These are phyloP conservation scores for Cucurbita pepo DNA, from an alignment of 306 rosid species.

Conservation along the genomic window DNA sequence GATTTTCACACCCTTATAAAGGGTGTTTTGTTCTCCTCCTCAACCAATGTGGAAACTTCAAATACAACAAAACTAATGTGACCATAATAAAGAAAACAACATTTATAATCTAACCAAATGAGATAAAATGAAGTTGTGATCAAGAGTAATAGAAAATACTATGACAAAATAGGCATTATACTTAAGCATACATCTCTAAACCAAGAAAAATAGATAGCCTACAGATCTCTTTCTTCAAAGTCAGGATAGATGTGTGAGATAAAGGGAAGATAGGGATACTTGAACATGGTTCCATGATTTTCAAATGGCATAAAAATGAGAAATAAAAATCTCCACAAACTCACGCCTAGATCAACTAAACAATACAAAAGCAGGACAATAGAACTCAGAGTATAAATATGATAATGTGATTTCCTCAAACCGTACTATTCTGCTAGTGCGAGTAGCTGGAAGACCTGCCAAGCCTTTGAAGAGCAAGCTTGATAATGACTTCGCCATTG, in stretches of 20 bases:
- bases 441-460: constrained; percentile 15
- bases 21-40: too few relatives aligned
- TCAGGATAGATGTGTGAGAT: background rate
- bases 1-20: too few relatives aligned
- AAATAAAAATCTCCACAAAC: background rate
- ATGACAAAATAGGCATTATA: background rate
- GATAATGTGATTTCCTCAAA: background rate
- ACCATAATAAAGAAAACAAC: background rate
- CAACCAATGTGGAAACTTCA: background rate
- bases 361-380: background rate
- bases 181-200: background rate
- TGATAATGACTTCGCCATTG: constrained; percentile 29
- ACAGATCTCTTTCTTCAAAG: background rate
- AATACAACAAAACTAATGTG: background rate
- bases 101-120: background rate
- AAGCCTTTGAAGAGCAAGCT: constrained; percentile 19
- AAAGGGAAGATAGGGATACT: background rate
- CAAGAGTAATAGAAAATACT: background rate
- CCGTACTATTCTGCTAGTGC: constrained; percentile 18
- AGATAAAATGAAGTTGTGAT: background rate
- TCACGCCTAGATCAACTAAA: background rate
- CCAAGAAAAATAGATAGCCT: background rate
- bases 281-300: background rate
- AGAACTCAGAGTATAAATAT: background rate
- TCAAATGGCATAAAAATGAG: background rate